Evolutionary conservation across 202 grass and related monocot genomes (phyloP).

Genomic region (Schoenoplectus triqueter): DNA sequence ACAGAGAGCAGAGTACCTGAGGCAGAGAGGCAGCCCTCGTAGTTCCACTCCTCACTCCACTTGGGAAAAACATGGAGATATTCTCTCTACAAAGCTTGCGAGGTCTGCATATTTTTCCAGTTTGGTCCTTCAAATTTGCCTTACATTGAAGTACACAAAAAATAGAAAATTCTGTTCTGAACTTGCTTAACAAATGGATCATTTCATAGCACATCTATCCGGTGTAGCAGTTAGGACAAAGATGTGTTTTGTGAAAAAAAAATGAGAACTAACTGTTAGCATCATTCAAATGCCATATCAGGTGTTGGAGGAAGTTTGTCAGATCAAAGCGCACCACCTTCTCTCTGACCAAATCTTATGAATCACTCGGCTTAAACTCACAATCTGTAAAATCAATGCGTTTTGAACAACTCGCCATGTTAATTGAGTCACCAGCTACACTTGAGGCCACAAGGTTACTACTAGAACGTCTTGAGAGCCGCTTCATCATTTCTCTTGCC

Average conservation of each 20-base stretch:
- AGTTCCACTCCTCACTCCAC: constrained; percentile 47
- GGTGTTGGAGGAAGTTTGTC: constrained; percentile 90
- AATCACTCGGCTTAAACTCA: constrained; percentile 64
- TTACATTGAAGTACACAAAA: not conserved
- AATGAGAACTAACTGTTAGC: constrained; percentile 8
- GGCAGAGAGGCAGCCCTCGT: constrained; percentile 68
- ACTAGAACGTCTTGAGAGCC: constrained; percentile 72
- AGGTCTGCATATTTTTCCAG: constrained; percentile 50
- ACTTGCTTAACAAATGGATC: not conserved
- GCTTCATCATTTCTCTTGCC: constrained; percentile 46
- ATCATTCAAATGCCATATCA: constrained; percentile 29
- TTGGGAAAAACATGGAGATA: constrained; percentile 67
- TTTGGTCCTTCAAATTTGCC: constrained; percentile 30
- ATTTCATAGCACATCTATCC: not conserved
- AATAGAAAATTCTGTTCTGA: not conserved
- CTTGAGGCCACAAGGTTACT: constrained; percentile 66
- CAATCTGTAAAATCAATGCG: constrained; percentile 81
- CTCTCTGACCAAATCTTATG: constrained; percentile 64
- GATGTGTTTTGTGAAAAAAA: not conserved
- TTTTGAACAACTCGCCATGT: constrained; percentile 82
- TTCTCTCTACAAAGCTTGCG: constrained; percentile 78
- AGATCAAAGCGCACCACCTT: constrained; percentile 73
- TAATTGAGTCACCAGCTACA: constrained; percentile 66
- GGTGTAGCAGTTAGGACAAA: not conserved
- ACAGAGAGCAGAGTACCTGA: constrained; percentile 89